Percentiles rank a stretch among this genome's conserved stretches.
These are phyloP conservation scores for Vitis hybrid DNA, from an alignment of 177 flowering plant species.

Conservation along the genomic window DNA sequence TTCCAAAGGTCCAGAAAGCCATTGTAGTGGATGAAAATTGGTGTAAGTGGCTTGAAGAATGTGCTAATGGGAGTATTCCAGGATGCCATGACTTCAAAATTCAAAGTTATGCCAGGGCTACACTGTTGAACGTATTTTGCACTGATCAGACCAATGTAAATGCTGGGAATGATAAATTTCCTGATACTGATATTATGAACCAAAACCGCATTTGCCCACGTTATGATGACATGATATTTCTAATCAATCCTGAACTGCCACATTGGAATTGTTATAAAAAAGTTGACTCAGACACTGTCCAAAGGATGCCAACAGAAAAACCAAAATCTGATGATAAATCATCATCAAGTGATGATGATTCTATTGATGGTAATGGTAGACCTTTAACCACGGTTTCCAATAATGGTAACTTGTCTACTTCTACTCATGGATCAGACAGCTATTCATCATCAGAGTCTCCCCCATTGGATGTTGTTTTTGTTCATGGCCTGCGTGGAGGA, in stretches of 20 bases:
- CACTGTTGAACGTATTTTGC: constrained; percentile 69
- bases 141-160: constrained; percentile 24
- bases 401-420: constrained; percentile 21
- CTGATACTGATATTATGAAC: constrained; percentile 21
- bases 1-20: constrained; percentile 73
- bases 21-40: constrained; percentile 61
- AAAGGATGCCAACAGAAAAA: constrained; percentile 9
- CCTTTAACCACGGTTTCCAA: constrained; percentile 11
- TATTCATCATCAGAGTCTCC: constrained; percentile 37
- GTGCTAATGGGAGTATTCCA: constrained; percentile 82
- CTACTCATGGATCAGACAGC: constrained; percentile 22
- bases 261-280: constrained; percentile 77
- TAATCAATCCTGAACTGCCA: constrained; percentile 79
- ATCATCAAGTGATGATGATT: constrained; percentile 18
- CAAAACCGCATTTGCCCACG: constrained; percentile 41
- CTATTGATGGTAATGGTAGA: constrained; percentile 19
- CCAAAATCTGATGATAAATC: constrained; percentile 15
- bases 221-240: constrained; percentile 73
- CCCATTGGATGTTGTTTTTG: constrained; percentile 78
- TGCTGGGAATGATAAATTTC: constrained; percentile 23
- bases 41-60: constrained; percentile 95
- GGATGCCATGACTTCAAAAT: constrained; percentile 86
- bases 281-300: constrained; percentile 12
- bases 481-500: constrained; percentile 97
- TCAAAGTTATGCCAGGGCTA: constrained; percentile 94